phyloP scores from a whole-genome alignment of 2,329 filamentous ascomycete species.

The Diplodia sapinea region DNA sequence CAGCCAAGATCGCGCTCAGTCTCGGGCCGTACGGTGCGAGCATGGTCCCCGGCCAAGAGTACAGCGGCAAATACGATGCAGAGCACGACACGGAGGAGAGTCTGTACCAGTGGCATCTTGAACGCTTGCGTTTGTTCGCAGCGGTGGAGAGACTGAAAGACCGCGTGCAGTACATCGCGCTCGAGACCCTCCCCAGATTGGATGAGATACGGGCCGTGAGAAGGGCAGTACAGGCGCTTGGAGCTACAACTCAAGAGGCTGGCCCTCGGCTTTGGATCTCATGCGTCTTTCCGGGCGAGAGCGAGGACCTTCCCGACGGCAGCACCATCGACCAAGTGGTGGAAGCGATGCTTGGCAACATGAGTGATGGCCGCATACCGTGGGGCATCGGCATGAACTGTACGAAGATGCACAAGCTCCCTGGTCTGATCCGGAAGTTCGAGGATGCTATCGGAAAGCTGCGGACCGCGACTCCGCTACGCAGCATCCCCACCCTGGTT shows the following conservation, averaged over 20 bases:
- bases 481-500: background rate
- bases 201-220: slow-evolving; percentile 16
- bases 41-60: slow-evolving; percentile 6
- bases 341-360: background rate
- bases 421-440: background rate
- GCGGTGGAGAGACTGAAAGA: background rate
- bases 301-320: background rate
- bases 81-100: slow-evolving; percentile 3
- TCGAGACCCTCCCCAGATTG: slow-evolving; percentile 12
- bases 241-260: background rate
- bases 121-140: slow-evolving; percentile 1
- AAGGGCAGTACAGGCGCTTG: background rate
- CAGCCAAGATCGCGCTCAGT: background rate
- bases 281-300: slow-evolving; percentile 3
- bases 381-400: slow-evolving; percentile 23
- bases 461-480: background rate
- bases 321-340: slow-evolving; percentile 5
- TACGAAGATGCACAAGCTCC: slow-evolving; percentile 11
- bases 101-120: slow-evolving; percentile 3
- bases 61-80: slow-evolving; percentile 8
- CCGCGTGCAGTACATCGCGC: slow-evolving; percentile 4
- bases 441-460: slow-evolving; percentile 2
- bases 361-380: background rate
- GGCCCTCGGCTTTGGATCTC: slow-evolving; percentile 11
- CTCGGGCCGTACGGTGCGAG: slow-evolving; percentile 7